Evolutionary conservation across 2,329 filamentous ascomycete genomes (phyloP), one percentile per base, ranked within the genome.

Genomic region (Aspergillus sp.): DNA sequence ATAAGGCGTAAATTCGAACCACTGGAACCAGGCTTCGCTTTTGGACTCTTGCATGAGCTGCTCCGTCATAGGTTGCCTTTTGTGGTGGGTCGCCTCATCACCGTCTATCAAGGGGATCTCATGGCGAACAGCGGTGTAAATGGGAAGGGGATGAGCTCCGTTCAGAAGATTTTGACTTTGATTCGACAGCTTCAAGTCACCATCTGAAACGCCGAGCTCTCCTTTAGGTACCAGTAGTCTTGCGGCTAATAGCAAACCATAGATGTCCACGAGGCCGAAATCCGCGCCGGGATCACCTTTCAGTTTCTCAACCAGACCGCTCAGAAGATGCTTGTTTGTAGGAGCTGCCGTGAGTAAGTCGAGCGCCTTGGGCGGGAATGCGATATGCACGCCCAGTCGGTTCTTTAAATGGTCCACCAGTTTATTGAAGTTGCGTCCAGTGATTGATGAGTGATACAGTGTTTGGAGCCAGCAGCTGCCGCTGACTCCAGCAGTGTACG

Each of bases 381-480:
- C 94, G 68, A 99, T 95, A 70, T 99, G 95, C 2, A 95, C 85
- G 1, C 89, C 89, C 4, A 97, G 84, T 26, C 95, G 86, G 53
- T 88, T 85, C 75, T 96, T 98, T 56, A 99, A 79, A 71, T 99
- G 95, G 10, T 93, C 85, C 45, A 97, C 85, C 20, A 96, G 82
- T 42, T 82, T 85, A 22, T 83, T 80, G 66, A 96, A 85, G 62
- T 85, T 86, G 56, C 87, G 85, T 16, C 83, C 81, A 0, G 89
- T 84, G 58, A 98, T 83, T 0, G 91, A 91, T 0, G 91, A 94
- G 70, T 95, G 88, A 72, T 91, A 96, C 4, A 99, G 82, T 0
- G 90, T 83, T 73, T 98, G 94, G 6, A 98, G 82, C 95, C 95
- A 99, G 75, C 95, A 98, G 64, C 91, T 96, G 0, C 95, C 95